These are phyloP conservation scores for Yamadazyma phyllophila DNA, from an alignment of 805 yeast species.

Conservation along the genomic window DNA sequence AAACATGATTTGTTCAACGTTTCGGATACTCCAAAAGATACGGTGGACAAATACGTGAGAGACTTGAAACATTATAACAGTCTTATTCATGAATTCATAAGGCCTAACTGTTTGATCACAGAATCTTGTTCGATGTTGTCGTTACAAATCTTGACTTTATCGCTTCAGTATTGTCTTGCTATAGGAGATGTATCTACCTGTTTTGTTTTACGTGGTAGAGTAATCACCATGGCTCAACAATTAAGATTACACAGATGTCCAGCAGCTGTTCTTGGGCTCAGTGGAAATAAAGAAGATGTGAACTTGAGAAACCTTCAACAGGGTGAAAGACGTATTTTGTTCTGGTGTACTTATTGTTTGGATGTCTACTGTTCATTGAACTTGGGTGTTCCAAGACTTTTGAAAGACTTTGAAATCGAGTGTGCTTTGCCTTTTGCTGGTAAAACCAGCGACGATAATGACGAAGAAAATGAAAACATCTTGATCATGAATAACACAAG, in stretches of 20 bases:
- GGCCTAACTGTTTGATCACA: slow-evolving; percentile 55
- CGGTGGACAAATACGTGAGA: slow-evolving; percentile 18
- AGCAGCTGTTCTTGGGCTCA: slow-evolving; percentile 73
- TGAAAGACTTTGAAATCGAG: slow-evolving; percentile 80
- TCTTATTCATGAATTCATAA: slow-evolving; percentile 59
- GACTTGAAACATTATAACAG: slow-evolving; percentile 52
- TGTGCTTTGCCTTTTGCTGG: slow-evolving; percentile 76
- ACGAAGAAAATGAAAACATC: slow-evolving; percentile 51
- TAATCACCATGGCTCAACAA: slow-evolving; percentile 82
- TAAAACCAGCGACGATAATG: slow-evolving; percentile 36
- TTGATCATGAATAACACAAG: slow-evolving; percentile 58
- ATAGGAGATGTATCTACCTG: slow-evolving; percentile 72
- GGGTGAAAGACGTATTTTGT: slow-evolving; percentile 76
- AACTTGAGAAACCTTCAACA: slow-evolving; percentile 64
- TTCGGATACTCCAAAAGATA: slow-evolving; percentile 14
- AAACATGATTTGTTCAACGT: slow-evolving; percentile 24
- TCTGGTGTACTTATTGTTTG: slow-evolving; percentile 79
- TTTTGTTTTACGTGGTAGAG: slow-evolving; percentile 72
- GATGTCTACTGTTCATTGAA: slow-evolving; percentile 74
- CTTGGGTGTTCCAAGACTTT: slow-evolving; percentile 77
- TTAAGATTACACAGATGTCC: slow-evolving; percentile 84
- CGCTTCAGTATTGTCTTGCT: slow-evolving; percentile 67
- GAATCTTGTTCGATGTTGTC: slow-evolving; percentile 63
- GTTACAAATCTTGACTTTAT: slow-evolving; percentile 64
- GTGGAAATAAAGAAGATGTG: slow-evolving; percentile 27